These are phyloP conservation scores for Volutella citrinella DNA, from an alignment of 2,329 filamentous ascomycete genomes.

Conservation along the genomic window DNA sequence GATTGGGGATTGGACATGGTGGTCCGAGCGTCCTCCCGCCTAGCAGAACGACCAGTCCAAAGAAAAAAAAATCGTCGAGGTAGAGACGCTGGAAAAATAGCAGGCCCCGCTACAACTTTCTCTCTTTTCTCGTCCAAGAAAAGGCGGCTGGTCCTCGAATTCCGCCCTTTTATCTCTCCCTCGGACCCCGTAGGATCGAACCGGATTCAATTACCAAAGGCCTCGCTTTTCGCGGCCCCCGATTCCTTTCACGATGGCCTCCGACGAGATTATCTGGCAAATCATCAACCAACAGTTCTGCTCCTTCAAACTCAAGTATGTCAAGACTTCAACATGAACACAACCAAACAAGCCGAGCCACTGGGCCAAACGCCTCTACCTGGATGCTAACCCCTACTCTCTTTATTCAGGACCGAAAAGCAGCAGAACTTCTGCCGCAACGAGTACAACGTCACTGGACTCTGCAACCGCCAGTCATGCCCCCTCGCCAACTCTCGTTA, in stretches of 20 bases:
- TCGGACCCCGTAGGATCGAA: too few relatives aligned
- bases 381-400: slow-evolving; percentile 26
- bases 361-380: too few relatives aligned
- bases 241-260: slow-evolving; percentile 65
- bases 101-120: slow-evolving; percentile 16
- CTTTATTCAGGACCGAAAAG: slow-evolving; percentile 65
- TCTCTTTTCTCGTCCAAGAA: slow-evolving; percentile 12
- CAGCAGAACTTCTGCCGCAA: slow-evolving; percentile 93
- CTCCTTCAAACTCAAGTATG: slow-evolving; percentile 88
- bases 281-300: slow-evolving; percentile 96
- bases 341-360: not conserved
- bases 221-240: too few relatives aligned
- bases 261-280: slow-evolving; percentile 96
- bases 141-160: too few relatives aligned
- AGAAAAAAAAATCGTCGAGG: slow-evolving; percentile 19
- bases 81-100: slow-evolving; percentile 13
- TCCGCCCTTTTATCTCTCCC: too few relatives aligned
- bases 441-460: slow-evolving; percentile 81
- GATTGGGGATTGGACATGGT: slow-evolving; percentile 2
- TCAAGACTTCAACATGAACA: slow-evolving; percentile 2
- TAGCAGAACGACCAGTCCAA: slow-evolving; percentile 8
- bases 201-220: too few relatives aligned
- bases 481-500: slow-evolving; percentile 90
- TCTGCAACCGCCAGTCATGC: slow-evolving; percentile 85
- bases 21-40: slow-evolving; percentile 12